Evolutionary conservation across 2,329 filamentous ascomycete genomes (phyloP).

Genomic region (Penicillium sp.): DNA sequence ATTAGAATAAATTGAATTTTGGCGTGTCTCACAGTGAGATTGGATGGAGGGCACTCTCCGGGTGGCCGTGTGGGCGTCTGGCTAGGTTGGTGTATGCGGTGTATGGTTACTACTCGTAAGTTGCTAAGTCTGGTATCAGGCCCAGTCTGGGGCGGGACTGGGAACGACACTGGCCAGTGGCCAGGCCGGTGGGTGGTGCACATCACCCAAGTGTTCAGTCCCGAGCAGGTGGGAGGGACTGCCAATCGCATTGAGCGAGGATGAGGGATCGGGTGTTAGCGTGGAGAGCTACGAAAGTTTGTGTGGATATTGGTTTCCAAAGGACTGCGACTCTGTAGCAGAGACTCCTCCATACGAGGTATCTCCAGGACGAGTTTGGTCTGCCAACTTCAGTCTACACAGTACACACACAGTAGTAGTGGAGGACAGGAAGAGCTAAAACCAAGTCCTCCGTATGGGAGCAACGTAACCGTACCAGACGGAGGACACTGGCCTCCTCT

Average conservation of each 20-base stretch:
- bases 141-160: constrained; percentile 23
- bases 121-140: background rate
- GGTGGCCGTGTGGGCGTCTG: background rate
- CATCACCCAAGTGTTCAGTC: constrained; percentile 3
- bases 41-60: background rate
- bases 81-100: constrained; percentile 4
- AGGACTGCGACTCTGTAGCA: background rate
- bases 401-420: background rate
- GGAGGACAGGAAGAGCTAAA: background rate
- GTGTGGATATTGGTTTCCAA: background rate
- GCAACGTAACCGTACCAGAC: constrained; percentile 7
- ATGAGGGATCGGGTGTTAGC: constrained; percentile 1
- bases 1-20: background rate
- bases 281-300: constrained; percentile 1
- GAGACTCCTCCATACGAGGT: too few species aligned
- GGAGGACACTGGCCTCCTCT: constrained; percentile 9
- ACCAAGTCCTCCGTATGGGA: background rate
- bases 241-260: background rate
- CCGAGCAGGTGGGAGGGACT: background rate
- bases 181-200: background rate
- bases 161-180: background rate
- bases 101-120: background rate
- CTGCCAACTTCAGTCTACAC: too few species aligned
- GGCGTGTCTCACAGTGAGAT: constrained; percentile 10
- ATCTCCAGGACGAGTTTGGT: background rate